Evolutionary conservation across 2,329 filamentous ascomycete genomes (phyloP), one percentile per base, ranked within the genome.

Genomic region (Exophiala aquamarina): DNA sequence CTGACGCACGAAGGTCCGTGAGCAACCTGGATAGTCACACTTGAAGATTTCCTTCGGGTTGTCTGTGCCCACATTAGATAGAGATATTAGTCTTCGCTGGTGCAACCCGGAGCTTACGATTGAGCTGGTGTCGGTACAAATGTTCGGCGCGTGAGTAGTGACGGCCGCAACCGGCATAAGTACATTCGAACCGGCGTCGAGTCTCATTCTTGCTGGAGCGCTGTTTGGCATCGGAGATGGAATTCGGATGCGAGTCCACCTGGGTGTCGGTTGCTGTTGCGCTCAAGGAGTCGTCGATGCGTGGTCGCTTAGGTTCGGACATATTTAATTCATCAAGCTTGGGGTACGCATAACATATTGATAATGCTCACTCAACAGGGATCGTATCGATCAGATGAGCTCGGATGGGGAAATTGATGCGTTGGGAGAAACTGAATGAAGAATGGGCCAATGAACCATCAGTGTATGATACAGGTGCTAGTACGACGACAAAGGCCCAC

Each of bases 61-160:
- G 70, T 97, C 87, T 89, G 18, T 29, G 19, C 20, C 13, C 13
- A 23, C n/a, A 21, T 50, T 38, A 47, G 39, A 38, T 6, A 19
- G 28, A 19, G 3, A 17, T 14, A 20, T 21, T 9, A 15, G 17
- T 8, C 3, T n/a, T 13, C 5, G 29, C 2, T 21, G 23, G 50
- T 23, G 36, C 48, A 44, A 50, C 33, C 48, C 44, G 48, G 31
- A 26, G 73, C 82, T 66, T 76, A 89, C 86, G 92, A 66, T 97
- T 97, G 59, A 97, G 72, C 70, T 97, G 91, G 69, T 97, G 92
- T 35, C 92, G 84, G 71, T 96, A 95, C 73, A 97, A 75, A 73
- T 97, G 92, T 70, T 97, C 92, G 6, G 92, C 92, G 64, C 92
- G 82, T 15, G 91, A 96, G 67, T 97, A 97, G 65, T 86, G 92